Percentiles rank a stretch among this genome's conserved stretches.
Conservation (phyloP, 2,329 filamentous ascomycete genomes). For the Fusarium compactum region DNA sequence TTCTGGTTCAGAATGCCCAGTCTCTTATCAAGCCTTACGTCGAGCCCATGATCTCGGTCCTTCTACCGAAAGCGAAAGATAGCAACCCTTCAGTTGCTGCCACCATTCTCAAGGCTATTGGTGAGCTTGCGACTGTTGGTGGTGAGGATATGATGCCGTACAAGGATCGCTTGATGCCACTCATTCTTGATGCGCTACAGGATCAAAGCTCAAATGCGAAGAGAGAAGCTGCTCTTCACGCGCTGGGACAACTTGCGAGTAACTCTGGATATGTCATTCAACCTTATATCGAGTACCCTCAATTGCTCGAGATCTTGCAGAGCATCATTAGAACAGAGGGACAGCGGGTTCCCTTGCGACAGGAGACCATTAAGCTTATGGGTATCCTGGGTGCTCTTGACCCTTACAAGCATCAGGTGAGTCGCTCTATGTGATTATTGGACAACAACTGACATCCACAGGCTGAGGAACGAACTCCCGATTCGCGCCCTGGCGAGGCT, state of each 20-base stretch:
- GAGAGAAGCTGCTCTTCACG: constrained; percentile 89
- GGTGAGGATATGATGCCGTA: constrained; percentile 94
- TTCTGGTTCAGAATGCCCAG: constrained; percentile 93
- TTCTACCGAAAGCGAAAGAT: constrained; percentile 93
- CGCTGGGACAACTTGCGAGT: constrained; percentile 90
- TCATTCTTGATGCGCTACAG: constrained; percentile 93
- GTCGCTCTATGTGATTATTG: neutral
- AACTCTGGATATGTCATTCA: constrained; percentile 98
- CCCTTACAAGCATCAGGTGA: constrained; percentile 89
- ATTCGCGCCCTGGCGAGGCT: constrained; percentile 73
- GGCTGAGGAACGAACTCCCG: constrained; percentile 88
- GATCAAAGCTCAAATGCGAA: constrained; percentile 92
- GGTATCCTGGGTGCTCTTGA: constrained; percentile 95
- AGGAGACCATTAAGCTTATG: constrained; percentile 96
- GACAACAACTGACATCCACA: constrained; percentile 55
- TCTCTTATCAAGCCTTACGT: constrained; percentile 96
- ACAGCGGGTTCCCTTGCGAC: constrained; percentile 83
- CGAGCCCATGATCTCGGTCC: constrained; percentile 92
- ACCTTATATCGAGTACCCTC: constrained; percentile 94
- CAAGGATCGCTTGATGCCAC: constrained; percentile 91
- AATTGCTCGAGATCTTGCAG: constrained; percentile 91
- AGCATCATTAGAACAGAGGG: constrained; percentile 93
- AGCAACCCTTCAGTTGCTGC: constrained; percentile 88
- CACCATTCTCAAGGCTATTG: constrained; percentile 94
- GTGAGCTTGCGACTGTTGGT: constrained; percentile 92